phyloP scores from a whole-genome alignment of 257 asterid genomes.

The Solanum lignicaule region DNA sequence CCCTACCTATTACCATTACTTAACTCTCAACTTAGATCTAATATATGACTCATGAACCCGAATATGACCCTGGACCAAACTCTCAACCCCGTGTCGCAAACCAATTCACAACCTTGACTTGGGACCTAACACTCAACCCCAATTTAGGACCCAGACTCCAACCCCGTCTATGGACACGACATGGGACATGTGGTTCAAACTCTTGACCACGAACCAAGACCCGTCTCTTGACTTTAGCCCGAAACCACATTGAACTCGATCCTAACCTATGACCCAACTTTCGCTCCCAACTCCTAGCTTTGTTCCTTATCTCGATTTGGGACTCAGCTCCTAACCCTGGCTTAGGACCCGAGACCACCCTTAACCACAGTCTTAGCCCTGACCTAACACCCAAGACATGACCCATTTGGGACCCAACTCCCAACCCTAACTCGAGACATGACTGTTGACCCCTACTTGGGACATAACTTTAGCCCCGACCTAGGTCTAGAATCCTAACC shows the following conservation, averaged over 20 bases:
- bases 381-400: not conserved
- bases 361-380: not conserved
- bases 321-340: not conserved
- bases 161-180: not conserved
- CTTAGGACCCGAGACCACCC: not conserved
- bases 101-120: not conserved
- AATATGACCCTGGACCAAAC: not conserved
- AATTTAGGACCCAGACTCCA: not conserved
- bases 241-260: not conserved
- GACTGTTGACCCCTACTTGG: not conserved
- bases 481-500: not conserved
- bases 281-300: not conserved
- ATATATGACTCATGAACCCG: not conserved
- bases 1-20: not conserved
- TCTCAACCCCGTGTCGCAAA: not conserved
- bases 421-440: not conserved
- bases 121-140: not conserved
- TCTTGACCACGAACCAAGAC: not conserved
- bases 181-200: not conserved
- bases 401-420: not conserved
- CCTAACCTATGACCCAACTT: not conserved
- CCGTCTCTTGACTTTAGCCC: not conserved
- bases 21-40: not conserved
- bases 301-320: not conserved
- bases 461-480: not conserved